Evolutionary conservation across 106 monocot genomes (phyloP).

Genomic region (Gastrodia elata): DNA sequence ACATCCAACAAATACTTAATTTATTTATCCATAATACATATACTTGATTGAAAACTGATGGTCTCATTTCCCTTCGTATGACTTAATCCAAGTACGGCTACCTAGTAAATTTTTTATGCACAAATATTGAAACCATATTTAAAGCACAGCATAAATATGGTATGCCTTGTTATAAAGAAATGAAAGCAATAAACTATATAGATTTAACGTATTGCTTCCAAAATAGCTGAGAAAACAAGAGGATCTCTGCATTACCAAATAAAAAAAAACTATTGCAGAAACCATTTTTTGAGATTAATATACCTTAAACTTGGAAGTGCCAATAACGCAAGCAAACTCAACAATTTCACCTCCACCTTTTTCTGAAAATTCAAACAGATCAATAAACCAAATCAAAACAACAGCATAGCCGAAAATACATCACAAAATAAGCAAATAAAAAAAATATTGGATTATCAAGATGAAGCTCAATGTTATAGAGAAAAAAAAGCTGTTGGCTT

Average conservation of each 20-base stretch:
- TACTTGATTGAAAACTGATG: no score
- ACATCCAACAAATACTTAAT: no score
- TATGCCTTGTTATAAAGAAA: background rate
- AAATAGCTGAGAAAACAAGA: background rate
- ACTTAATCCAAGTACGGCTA: no score
- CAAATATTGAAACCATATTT: background rate
- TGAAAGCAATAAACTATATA: background rate
- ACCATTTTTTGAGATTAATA: background rate
- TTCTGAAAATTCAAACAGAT: slow-evolving; percentile 24
- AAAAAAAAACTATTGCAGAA: background rate
- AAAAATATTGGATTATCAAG: no score
- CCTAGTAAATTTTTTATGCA: background rate
- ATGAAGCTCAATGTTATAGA: no score
- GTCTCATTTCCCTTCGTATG: no score
- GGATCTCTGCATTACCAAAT: background rate
- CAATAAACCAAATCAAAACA: background rate
- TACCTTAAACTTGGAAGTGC: slow-evolving; percentile 85
- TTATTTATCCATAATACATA: no score
- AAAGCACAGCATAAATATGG: background rate
- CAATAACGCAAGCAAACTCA: slow-evolving; percentile 80
- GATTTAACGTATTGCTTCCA: background rate
- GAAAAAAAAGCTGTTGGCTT: no score
- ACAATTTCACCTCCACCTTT: slow-evolving; percentile 61
- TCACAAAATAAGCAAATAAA: background rate
- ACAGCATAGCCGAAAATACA: background rate